Percentiles rank a stretch among this genome's conserved stretches.
phyloP scores from a whole-genome alignment of 1,284 basidiomycete genomes.

The Sporisorium scitamineum region DNA sequence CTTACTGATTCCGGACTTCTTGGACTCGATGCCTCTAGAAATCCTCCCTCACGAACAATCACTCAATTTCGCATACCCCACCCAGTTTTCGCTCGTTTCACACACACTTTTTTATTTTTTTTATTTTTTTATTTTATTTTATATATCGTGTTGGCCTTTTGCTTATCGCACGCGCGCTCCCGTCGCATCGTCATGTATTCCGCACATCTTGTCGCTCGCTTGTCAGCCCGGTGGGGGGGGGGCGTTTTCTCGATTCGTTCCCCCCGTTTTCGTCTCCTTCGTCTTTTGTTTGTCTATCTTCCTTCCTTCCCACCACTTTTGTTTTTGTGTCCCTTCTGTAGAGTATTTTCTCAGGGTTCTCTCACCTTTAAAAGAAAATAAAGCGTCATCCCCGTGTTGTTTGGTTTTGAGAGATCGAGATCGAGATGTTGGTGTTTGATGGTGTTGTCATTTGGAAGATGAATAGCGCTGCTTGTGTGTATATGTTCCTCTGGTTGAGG shows the following conservation, averaged over 20 bases:
- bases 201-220: background rate
- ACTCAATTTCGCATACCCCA: constrained; percentile 2
- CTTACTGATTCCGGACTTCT: background rate
- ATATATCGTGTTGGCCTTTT: too few species aligned
- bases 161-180: background rate
- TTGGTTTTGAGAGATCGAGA: constrained; percentile 6
- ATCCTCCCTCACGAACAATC: constrained; percentile 8
- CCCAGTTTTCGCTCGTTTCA: constrained; percentile 1
- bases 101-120: constrained; percentile 4
- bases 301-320: too few species aligned
- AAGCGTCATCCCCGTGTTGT: constrained; percentile 22
- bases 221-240: background rate
- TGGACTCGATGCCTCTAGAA: constrained; percentile 7
- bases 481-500: too few species aligned
- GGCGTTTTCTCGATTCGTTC: too few species aligned
- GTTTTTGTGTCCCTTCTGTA: constrained; percentile 26
- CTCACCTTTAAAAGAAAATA: constrained; percentile 4
- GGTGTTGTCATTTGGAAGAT: too few species aligned
- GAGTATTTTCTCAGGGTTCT: constrained; percentile 14
- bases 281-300: background rate
- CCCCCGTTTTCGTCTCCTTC: background rate
- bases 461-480: too few species aligned
- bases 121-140: too few species aligned
- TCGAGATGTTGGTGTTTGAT: too few species aligned
- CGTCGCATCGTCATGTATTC: constrained; percentile 4